Percentiles rank a stretch among this genome's conserved stretches.
These are phyloP conservation scores for Amanita rimosa DNA, from an alignment of 768 basidiomycete genomes.

Conservation along the genomic window DNA sequence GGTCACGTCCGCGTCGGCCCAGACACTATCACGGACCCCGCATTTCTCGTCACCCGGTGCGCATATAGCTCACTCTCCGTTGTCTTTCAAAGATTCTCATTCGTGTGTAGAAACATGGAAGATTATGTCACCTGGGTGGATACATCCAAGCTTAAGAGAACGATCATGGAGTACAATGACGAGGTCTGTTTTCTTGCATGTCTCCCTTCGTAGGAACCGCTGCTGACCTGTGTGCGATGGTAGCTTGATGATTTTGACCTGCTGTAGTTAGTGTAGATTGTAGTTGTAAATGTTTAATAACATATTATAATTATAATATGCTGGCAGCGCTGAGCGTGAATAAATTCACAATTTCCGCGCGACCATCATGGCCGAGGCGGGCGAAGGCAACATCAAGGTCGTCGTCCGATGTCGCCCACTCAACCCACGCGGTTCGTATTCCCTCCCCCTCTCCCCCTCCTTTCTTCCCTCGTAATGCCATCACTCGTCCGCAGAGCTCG, in stretches of 20 bases:
- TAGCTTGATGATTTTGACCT: slow-evolving; percentile 95
- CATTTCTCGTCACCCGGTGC: slow-evolving; percentile 86
- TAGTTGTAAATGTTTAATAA: too few relatives aligned
- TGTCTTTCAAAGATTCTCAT: neutral
- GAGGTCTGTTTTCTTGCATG: slow-evolving; percentile 42
- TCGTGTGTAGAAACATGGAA: slow-evolving; percentile 72
- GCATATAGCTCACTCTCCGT: slow-evolving; percentile 15
- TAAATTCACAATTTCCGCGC: neutral
- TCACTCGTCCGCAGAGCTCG: slow-evolving; percentile 67
- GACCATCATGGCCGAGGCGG: slow-evolving; percentile 53
- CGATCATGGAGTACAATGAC: slow-evolving; percentile 94
- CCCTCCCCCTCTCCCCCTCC: neutral
- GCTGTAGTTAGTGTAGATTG: slow-evolving; percentile 29
- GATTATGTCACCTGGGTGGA: slow-evolving; percentile 99
- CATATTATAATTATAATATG: too few relatives aligned
- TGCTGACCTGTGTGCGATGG: slow-evolving; percentile 9
- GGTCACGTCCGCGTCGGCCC: slow-evolving; percentile 97
- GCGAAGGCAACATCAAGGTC: slow-evolving; percentile 87
- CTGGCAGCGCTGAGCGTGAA: neutral
- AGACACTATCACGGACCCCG: slow-evolving; percentile 92
- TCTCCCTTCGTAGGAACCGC: neutral
- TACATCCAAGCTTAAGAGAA: slow-evolving; percentile 92
- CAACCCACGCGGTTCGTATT: slow-evolving; percentile 75
- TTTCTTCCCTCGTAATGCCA: slow-evolving; percentile 4
- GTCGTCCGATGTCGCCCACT: slow-evolving; percentile 94